These are phyloP conservation scores for Stephania yunnanensis DNA, from an alignment of 164 flowering plant genomes.

Conservation along the genomic window DNA sequence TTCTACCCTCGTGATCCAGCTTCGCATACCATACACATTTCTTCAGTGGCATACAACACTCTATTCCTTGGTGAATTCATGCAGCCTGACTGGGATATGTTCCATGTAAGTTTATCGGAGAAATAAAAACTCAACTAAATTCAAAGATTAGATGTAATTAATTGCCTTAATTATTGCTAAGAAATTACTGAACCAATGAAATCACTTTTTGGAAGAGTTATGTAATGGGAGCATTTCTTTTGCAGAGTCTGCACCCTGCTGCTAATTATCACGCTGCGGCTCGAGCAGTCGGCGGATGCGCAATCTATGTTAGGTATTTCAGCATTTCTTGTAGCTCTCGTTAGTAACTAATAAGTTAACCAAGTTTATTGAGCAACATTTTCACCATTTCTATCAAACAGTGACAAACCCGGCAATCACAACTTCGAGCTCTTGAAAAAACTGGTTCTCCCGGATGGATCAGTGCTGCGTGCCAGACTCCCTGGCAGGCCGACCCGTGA, in stretches of 20 bases:
- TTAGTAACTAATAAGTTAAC: neutral
- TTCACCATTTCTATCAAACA: constrained; percentile 12
- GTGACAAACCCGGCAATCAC: constrained; percentile 68
- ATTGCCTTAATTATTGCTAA: neutral
- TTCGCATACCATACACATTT: constrained; percentile 93
- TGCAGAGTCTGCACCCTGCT: constrained; percentile 89
- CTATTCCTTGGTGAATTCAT: constrained; percentile 94
- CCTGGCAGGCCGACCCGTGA: constrained; percentile 93
- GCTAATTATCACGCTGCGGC: constrained; percentile 98
- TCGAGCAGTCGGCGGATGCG: constrained; percentile 91
- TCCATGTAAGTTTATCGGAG: constrained; percentile 55
- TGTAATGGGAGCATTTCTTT: constrained; percentile 7
- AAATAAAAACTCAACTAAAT: neutral
- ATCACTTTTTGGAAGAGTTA: neutral
- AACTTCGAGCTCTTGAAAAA: constrained; percentile 82
- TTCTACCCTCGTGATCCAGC: constrained; percentile 92
- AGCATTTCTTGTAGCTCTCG: no score
- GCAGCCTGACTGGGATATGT: constrained; percentile 99
- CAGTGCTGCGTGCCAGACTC: constrained; percentile 82
- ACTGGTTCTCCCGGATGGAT: constrained; percentile 96
- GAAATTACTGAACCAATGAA: neutral
- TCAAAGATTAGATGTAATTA: neutral
- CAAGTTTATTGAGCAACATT: neutral
- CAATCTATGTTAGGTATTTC: constrained; percentile 85
- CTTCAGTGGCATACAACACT: constrained; percentile 91